phyloP scores from a whole-genome alignment of 345 rosid genomes.

The Pugionium cornutum region DNA sequence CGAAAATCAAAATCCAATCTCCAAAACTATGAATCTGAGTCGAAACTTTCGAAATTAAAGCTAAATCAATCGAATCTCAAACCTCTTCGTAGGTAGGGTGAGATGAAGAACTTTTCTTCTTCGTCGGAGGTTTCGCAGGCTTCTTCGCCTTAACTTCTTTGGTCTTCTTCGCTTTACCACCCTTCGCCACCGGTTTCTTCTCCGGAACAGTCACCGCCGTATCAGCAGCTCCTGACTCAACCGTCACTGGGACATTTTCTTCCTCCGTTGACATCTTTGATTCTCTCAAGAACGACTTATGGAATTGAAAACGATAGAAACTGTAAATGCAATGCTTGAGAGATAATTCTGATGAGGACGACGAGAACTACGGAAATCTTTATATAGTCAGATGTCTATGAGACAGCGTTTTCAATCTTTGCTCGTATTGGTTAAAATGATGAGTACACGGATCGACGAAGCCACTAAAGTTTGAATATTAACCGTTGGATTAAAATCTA shows the following conservation, averaged over 20 bases:
- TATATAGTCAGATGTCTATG: slow-evolving; percentile 53
- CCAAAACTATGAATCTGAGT: neutral
- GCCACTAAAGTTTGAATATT: slow-evolving; percentile 51
- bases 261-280: slow-evolving; percentile 36
- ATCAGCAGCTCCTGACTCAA: slow-evolving; percentile 50
- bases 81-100: slow-evolving; percentile 83
- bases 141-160: slow-evolving; percentile 57
- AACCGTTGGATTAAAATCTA: slow-evolving; percentile 54
- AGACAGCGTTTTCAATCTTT: slow-evolving; percentile 44
- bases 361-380: slow-evolving; percentile 38
- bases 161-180: slow-evolving; percentile 48
- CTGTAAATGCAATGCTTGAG: slow-evolving; percentile 19
- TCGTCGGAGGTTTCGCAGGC: slow-evolving; percentile 43
- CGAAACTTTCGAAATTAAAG: neutral
- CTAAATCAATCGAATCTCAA: neutral
- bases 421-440: slow-evolving; percentile 51
- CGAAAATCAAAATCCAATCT: neutral
- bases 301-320: neutral
- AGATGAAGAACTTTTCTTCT: slow-evolving; percentile 44
- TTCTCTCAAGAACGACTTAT: neutral
- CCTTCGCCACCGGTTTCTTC: slow-evolving; percentile 44
- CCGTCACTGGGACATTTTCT: slow-evolving; percentile 35
- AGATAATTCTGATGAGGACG: slow-evolving; percentile 31
- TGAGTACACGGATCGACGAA: slow-evolving; percentile 54
- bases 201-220: slow-evolving; percentile 33